phyloP scores from a whole-genome alignment of 2,329 filamentous ascomycete species.

The Arachnomyces sp. region DNA sequence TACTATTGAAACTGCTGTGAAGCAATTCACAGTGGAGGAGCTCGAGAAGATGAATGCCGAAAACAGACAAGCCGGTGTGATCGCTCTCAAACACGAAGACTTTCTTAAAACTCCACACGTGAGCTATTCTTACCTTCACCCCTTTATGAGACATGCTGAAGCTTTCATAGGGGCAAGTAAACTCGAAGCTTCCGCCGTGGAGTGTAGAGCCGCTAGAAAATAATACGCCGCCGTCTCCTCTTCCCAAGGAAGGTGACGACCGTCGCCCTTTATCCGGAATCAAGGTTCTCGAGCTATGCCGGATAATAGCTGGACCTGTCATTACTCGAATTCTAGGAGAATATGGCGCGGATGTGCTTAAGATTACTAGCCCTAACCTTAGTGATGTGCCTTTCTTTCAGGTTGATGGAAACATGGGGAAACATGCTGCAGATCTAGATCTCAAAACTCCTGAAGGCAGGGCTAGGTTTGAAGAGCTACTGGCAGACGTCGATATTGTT shows the following conservation, averaged over 20 bases:
- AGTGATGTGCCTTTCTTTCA: slow-evolving; percentile 67
- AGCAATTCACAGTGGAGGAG: slow-evolving; percentile 47
- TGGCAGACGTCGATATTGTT: slow-evolving; percentile 58
- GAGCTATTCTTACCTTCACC: slow-evolving; percentile 13
- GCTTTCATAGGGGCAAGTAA: slow-evolving; percentile 28
- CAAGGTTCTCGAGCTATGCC: slow-evolving; percentile 66
- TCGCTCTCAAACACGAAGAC: slow-evolving; percentile 52
- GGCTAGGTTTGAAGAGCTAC: slow-evolving; percentile 49
- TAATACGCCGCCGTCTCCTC: slow-evolving; percentile 41
- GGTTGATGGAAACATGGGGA: slow-evolving; percentile 64
- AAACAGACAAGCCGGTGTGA: slow-evolving; percentile 53
- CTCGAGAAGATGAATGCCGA: slow-evolving; percentile 52
- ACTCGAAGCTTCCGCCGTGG: slow-evolving; percentile 38
- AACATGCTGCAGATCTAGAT: slow-evolving; percentile 58
- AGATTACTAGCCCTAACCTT: slow-evolving; percentile 61
- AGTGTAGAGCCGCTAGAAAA: slow-evolving; percentile 45
- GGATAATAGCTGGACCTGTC: slow-evolving; percentile 68
- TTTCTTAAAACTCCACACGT: slow-evolving; percentile 53
- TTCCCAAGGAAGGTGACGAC: slow-evolving; percentile 18
- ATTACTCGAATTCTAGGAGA: slow-evolving; percentile 65
- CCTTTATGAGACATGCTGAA: slow-evolving; percentile 6
- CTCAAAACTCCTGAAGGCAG: slow-evolving; percentile 51
- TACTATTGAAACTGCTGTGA: slow-evolving; percentile 53
- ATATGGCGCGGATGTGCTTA: slow-evolving; percentile 66
- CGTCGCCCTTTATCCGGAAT: slow-evolving; percentile 40